Conservation (phyloP, 768 basidiomycete species). For the Gyrodon lividus region DNA sequence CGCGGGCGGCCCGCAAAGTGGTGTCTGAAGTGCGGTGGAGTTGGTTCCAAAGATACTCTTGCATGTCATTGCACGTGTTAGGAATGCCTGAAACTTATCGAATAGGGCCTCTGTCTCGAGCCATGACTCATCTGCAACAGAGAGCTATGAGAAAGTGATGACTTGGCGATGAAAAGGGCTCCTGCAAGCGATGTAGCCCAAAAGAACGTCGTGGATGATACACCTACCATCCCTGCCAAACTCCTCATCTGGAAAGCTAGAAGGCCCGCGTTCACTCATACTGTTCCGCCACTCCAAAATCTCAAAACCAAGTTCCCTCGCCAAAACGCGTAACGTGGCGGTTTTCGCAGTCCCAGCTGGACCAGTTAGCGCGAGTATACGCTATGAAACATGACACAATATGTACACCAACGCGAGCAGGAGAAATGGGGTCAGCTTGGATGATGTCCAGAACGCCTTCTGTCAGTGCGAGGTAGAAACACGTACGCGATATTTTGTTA, state of each 20-base stretch:
- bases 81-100: constrained; percentile 73
- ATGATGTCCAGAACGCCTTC: neutral
- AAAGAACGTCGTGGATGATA: neutral
- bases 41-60: constrained; percentile 44
- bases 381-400: constrained; percentile 46
- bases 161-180: neutral
- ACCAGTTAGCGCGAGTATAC: constrained; percentile 82
- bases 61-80: constrained; percentile 66
- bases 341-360: constrained; percentile 93
- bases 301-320: constrained; percentile 72
- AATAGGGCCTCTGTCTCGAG: constrained; percentile 36
- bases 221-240: constrained; percentile 8
- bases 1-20: constrained; percentile 3
- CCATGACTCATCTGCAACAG: constrained; percentile 11
- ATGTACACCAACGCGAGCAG: neutral
- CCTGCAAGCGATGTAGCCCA: neutral
- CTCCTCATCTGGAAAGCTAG: constrained; percentile 19
- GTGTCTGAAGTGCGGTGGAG: constrained; percentile 10
- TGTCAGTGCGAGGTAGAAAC: neutral
- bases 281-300: constrained; percentile 85
- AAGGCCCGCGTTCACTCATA: constrained; percentile 47
- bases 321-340: constrained; percentile 72
- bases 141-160: neutral
- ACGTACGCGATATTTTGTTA: constrained; percentile 74
- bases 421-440: neutral